A percentile compares a stretch with the other conserved stretches of the same genome.
These are phyloP conservation scores for Trichoderma asperellum DNA, from an alignment of 2,329 filamentous ascomycete species.

Conservation along the genomic window DNA sequence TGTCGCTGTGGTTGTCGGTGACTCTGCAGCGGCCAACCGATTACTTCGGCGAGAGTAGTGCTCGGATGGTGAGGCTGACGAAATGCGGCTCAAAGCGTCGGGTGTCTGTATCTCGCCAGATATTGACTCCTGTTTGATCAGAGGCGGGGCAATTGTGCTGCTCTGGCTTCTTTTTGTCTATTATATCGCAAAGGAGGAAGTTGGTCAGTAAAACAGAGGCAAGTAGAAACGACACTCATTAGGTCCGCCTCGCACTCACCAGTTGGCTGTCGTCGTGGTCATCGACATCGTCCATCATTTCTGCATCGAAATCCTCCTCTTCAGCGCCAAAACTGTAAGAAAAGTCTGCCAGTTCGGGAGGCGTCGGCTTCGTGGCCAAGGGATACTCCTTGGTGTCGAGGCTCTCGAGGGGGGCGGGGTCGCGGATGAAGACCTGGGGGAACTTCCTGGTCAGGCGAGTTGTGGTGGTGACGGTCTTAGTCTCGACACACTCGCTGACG, in stretches of 20 bases:
- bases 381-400: constrained; percentile 91
- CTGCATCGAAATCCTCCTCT: constrained; percentile 36
- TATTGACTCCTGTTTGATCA: constrained; percentile 35
- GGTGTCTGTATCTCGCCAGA: constrained; percentile 36
- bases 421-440: constrained; percentile 79
- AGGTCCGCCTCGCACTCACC: constrained; percentile 32
- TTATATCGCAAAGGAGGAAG: background rate
- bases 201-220: constrained; percentile 23
- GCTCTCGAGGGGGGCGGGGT: constrained; percentile 69
- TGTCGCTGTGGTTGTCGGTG: constrained; percentile 35
- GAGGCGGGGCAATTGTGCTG: constrained; percentile 36
- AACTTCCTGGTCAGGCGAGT: constrained; percentile 86
- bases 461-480: constrained; percentile 81
- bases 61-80: constrained; percentile 43
- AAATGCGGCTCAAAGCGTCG: constrained; percentile 38
- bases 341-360: constrained; percentile 75
- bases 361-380: constrained; percentile 80
- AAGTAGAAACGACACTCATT: background rate
- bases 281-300: constrained; percentile 33
- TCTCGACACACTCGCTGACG: constrained; percentile 68
- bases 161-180: constrained; percentile 34
- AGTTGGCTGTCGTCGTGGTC: constrained; percentile 27
- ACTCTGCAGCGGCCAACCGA: constrained; percentile 39
- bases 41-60: constrained; percentile 40
- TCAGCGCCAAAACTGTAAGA: constrained; percentile 61